Percentiles rank a stretch among this genome's conserved stretches.
These are phyloP conservation scores for Dothideomycetes sp. DNA, from an alignment of 2,329 filamentous ascomycete genomes.

Conservation along the genomic window DNA sequence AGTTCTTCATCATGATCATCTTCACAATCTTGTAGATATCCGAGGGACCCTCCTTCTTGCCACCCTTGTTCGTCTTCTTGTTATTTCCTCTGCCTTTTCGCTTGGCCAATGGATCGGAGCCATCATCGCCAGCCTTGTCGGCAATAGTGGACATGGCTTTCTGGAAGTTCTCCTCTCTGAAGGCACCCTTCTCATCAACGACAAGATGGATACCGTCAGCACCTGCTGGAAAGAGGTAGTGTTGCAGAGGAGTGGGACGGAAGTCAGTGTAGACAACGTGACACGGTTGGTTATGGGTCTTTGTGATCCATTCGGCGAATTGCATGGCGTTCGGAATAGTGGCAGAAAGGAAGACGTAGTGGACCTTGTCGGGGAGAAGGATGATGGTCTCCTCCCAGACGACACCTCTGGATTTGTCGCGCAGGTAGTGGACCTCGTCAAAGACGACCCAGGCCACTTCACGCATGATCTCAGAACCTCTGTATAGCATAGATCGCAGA, in stretches of 20 bases:
- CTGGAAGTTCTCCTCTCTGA: constrained; percentile 95
- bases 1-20: constrained; percentile 97
- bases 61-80: constrained; percentile 84
- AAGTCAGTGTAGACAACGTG: constrained; percentile 99
- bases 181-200: constrained; percentile 92
- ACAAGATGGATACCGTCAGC: constrained; percentile 88
- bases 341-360: constrained; percentile 95
- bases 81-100: constrained; percentile 81
- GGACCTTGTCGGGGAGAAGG: constrained; percentile 91
- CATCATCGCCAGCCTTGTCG: constrained; percentile 75
- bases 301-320: constrained; percentile 98
- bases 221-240: constrained; percentile 93
- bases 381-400: constrained; percentile 99
- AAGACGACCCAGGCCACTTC: constrained; percentile 98
- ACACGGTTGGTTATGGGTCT: constrained; percentile 93
- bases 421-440: constrained; percentile 97
- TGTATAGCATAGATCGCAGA: constrained; percentile 94
- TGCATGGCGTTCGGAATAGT: constrained; percentile 99
- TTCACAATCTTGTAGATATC: constrained; percentile 97
- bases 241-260: constrained; percentile 87
- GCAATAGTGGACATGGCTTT: constrained; percentile 87
- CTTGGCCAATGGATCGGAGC: constrained; percentile 67
- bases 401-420: constrained; percentile 85
- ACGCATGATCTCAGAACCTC: constrained; percentile 97
- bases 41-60: constrained; percentile 54